Evolutionary conservation across 2,329 filamentous ascomycete species (phyloP), one percentile per base, ranked within the genome.

Genomic region (Akanthomyces uredinophilus): DNA sequence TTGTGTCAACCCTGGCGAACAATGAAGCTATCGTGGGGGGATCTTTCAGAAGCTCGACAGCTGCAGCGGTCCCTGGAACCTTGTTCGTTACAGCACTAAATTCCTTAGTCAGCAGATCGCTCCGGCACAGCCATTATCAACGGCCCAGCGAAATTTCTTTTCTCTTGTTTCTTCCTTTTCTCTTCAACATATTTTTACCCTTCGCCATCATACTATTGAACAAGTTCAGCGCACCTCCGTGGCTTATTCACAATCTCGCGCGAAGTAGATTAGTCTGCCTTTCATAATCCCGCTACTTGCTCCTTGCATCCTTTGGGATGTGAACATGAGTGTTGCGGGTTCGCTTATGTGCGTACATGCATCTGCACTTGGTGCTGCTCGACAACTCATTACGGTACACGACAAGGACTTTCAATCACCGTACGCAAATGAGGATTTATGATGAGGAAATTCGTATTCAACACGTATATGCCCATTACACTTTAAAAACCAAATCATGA

Each of bases 261-360:
- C 73, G 81, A 85, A 84, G 83, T 77, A 86, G 82, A 86, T 66
- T 62, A 76, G 75, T 50, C 60, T 74, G 80, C 82, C 79, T 79
- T 84, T 85, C 80, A 84, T 83, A 85, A 86, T 86, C 82, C 80
- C 77, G 75, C 76, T 74, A 74, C 77, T 75, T 77, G 76, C 79
- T 78, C 70, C 70, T 68, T 70, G 68, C 68, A 68, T 51, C 49
- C 22, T 47, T 52, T 27, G 39, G 16, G 37, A 20, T 39, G 35
- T 37, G n/a, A 44, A 41, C 65, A 74, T 75, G 79, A 78, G 79
- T 77, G 78, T 76, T 73, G 75, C 77, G 78, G 83, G 82, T 86
- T 86, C 83, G 83, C 83, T 77, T 86, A 82, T 83, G 82, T 74
- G 83, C 82, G 78, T 73, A 85, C 81, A 86, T 81, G n/a, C 50